Percentiles rank a stretch among this genome's conserved stretches.
Conservation (phyloP, 345 rosid genomes). For the Barbarea vulgaris region DNA sequence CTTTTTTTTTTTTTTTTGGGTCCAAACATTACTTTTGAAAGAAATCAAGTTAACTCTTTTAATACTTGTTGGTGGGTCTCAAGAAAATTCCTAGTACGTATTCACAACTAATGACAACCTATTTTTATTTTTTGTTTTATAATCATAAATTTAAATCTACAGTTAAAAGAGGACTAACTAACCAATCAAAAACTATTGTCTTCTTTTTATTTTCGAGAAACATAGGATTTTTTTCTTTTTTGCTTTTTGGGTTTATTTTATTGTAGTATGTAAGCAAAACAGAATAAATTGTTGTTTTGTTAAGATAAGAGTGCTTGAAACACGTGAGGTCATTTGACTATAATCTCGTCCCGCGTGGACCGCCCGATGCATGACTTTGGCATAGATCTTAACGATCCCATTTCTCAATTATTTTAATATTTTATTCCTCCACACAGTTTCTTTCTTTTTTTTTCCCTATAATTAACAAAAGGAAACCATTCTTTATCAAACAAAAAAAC, state of each 20-base stretch:
- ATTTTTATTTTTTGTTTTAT: background rate
- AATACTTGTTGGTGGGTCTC: background rate
- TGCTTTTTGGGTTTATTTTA: background rate
- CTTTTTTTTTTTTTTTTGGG: too few relatives aligned
- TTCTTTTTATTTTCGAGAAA: background rate
- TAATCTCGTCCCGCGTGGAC: conserved; percentile 10
- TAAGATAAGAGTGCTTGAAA: conserved; percentile 3
- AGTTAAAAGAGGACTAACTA: background rate
- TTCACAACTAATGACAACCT: background rate
- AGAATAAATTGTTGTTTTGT: conserved; percentile 11
- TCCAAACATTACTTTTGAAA: background rate
- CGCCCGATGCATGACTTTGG: conserved; percentile 17
- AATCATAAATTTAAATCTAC: background rate
- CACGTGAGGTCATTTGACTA: conserved; percentile 31
- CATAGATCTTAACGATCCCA: conserved; percentile 30
- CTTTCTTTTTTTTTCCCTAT: background rate
- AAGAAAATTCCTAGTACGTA: background rate
- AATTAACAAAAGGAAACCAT: background rate
- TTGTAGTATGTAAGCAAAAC: conserved; percentile 12
- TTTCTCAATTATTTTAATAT: conserved; percentile 10
- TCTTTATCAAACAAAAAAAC: too few relatives aligned
- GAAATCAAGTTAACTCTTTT: background rate
- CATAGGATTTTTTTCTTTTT: background rate
- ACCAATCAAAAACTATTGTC: background rate
- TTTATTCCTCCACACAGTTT: background rate